phyloP scores from a whole-genome alignment of 106 monocot genomes.

The Dendrobium huoshanense region DNA sequence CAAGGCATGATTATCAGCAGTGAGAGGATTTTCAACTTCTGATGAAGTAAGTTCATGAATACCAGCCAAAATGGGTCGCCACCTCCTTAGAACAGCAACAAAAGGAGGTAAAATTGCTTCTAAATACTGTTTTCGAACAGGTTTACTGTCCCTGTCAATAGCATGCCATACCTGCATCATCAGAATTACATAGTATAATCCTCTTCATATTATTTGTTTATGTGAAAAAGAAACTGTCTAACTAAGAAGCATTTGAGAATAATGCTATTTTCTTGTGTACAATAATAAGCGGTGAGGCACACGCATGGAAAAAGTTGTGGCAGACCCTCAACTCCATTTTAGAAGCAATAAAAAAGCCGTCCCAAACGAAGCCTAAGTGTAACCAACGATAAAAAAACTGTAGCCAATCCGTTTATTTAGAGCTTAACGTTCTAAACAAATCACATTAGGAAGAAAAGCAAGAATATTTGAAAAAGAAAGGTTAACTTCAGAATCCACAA shows the following conservation, averaged over 20 bases:
- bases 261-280: not conserved
- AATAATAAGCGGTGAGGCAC: not conserved
- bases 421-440: too few relatives aligned
- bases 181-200: conserved; percentile 4
- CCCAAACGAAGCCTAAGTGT: not conserved
- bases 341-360: too few relatives aligned
- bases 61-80: conserved; percentile 92
- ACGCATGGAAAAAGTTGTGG: not conserved
- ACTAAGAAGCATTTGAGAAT: not conserved
- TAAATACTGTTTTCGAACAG: conserved; percentile 73
- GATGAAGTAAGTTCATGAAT: conserved; percentile 95
- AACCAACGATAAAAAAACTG: not conserved
- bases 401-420: not conserved
- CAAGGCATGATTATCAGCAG: conserved; percentile 78
- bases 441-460: too few relatives aligned
- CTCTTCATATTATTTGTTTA: not conserved
- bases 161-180: conserved; percentile 94
- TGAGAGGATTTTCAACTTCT: conserved; percentile 83
- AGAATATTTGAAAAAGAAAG: too few relatives aligned
- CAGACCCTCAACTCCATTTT: not conserved
- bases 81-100: conserved; percentile 84
- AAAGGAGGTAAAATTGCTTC: conserved; percentile 92
- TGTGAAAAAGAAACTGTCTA: not conserved
- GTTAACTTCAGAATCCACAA: too few relatives aligned
- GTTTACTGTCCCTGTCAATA: conserved; percentile 65